These are phyloP conservation scores for Aspergillus tanneri DNA, from an alignment of 2,329 filamentous ascomycete genomes.

Conservation along the genomic window DNA sequence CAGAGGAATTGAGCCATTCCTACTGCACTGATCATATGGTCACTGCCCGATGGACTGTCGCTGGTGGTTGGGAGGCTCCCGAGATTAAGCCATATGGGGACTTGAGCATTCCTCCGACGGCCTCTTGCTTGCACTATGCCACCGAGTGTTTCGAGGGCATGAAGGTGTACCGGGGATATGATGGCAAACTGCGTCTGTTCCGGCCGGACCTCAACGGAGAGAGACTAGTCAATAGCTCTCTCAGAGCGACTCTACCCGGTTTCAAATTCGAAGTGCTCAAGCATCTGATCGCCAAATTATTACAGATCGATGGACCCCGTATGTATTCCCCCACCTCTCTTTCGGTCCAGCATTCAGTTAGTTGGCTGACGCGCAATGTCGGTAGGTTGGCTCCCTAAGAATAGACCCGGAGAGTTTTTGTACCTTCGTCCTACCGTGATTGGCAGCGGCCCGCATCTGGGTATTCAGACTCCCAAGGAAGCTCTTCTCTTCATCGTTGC, in stretches of 20 bases:
- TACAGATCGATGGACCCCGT: conserved; percentile 58
- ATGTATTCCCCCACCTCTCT: conserved; percentile 43
- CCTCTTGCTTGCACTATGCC: conserved; percentile 80
- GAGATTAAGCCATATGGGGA: conserved; percentile 75
- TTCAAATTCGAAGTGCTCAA: conserved; percentile 72
- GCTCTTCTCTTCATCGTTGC: conserved; percentile 86
- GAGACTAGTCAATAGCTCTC: conserved; percentile 57
- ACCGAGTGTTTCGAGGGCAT: conserved; percentile 88
- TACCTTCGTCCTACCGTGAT: conserved; percentile 89
- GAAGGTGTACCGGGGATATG: conserved; percentile 68
- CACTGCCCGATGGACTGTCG: conserved; percentile 64
- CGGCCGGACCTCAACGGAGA: conserved; percentile 70
- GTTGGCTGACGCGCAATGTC: neutral
- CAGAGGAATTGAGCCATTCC: conserved; percentile 41
- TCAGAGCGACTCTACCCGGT: conserved; percentile 69
- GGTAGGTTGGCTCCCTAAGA: conserved; percentile 71
- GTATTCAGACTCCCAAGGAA: conserved; percentile 74
- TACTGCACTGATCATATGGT: conserved; percentile 84
- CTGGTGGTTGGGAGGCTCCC: conserved; percentile 69
- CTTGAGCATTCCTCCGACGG: conserved; percentile 74
- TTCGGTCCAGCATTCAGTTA: neutral
- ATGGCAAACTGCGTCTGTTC: conserved; percentile 73
- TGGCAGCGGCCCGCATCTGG: conserved; percentile 74
- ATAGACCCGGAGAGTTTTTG: conserved; percentile 63
- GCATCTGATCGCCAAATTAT: conserved; percentile 72